Evolutionary conservation across 768 basidiomycete genomes (phyloP), one percentile per base, ranked within the genome.

Genomic region (Pleurotus sapidus): DNA sequence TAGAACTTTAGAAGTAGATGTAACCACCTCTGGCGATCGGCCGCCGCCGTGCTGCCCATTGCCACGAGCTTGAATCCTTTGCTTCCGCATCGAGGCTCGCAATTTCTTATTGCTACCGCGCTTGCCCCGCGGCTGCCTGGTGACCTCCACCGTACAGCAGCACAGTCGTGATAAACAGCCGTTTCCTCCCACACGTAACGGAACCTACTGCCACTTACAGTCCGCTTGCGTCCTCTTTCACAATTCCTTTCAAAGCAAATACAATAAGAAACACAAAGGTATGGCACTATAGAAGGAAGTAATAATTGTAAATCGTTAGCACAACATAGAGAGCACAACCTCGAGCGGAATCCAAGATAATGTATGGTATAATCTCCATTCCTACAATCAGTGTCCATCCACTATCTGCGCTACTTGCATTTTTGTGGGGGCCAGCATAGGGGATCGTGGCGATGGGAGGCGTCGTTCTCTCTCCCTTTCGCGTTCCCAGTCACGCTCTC

Each of bases 331-430:
- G 24, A 38, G 12, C 17, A 39, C 39, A 46, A 14, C 27, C 14
- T 30, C 39, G 38, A 17, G 40, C n/a, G 43, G 17, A 38, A 56
- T 25, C 37, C 40, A 56, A 56, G 40, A 46, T 39, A 30, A 20
- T 18, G 20, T 40, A 54, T 54, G n/a, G 27, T 54, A 30, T 54
- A 40, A 27, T 12, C 18, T 40, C 18, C 37, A 54, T 54, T 9
- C 39, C 18, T 34, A 20, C 37, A 56, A 46, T 62, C 57, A 77
- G 57, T 67, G 72, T 12, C 75, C 74, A 60, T 76, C 76, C 34
- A 74, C 68, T 60, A 75, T 72, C 62, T 77, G 75, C 6, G 76
- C 73, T 17, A 78, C 66, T 58, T 71, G 72, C 69, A 80, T 72
- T 59, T 79, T 81, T 14, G 77, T 70, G 30, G 72, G 67, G 18